A percentile compares a stretch with the other conserved stretches of the same genome.
These are phyloP conservation scores for Saturnispora bothae DNA, from an alignment of 805 yeast species.

Conservation along the genomic window DNA sequence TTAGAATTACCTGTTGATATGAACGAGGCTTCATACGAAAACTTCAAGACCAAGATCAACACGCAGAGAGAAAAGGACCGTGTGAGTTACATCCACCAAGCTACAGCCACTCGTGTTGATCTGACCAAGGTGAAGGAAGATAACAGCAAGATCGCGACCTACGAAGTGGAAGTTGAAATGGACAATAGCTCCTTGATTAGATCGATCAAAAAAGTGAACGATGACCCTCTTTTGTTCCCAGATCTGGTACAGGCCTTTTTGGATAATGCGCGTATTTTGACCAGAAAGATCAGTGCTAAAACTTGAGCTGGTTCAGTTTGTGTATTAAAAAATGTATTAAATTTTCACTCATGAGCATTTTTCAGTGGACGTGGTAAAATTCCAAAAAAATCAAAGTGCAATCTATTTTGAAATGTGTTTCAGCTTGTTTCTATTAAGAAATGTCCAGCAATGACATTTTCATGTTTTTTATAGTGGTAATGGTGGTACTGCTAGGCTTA, in stretches of 20 bases:
- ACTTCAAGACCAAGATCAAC: constrained; percentile 37
- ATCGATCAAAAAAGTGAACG: constrained; percentile 23
- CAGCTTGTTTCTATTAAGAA: background rate
- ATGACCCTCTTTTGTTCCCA: constrained; percentile 33
- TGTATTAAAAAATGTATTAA: background rate
- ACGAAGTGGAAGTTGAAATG: constrained; percentile 28
- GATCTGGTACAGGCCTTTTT: constrained; percentile 37
- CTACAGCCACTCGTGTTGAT: constrained; percentile 65
- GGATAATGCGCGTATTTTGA: constrained; percentile 32
- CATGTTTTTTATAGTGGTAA: background rate
- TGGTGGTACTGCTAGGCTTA: background rate
- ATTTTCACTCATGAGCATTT: background rate
- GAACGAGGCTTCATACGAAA: constrained; percentile 40
- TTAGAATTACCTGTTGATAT: constrained; percentile 66
- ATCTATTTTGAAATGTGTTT: too few relatives aligned
- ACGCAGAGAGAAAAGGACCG: constrained; percentile 63
- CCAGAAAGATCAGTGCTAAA: constrained; percentile 24
- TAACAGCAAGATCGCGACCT: constrained; percentile 19
- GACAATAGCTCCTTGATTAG: constrained; percentile 24
- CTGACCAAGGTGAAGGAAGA: constrained; percentile 45
- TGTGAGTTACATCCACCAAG: constrained; percentile 59
- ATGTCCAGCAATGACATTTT: background rate
- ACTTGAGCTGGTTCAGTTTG: constrained; percentile 4
- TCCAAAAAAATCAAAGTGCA: background rate
- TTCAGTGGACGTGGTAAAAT: too few relatives aligned